These are phyloP conservation scores for Corinectria fuckeliana DNA, from an alignment of 2,329 filamentous ascomycete species.

Conservation along the genomic window DNA sequence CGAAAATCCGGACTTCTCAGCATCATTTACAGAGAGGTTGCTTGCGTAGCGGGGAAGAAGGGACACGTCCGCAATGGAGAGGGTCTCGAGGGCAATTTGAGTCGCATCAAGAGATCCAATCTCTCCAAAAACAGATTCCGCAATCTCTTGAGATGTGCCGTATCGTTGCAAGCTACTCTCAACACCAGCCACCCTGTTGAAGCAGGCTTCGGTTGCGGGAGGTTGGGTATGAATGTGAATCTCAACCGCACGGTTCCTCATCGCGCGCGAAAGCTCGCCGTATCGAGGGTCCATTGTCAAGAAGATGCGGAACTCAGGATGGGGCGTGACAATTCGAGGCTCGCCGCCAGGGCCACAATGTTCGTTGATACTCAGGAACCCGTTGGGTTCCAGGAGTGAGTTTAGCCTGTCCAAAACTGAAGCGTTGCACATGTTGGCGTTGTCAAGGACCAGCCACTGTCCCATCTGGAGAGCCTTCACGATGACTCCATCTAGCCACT, in stretches of 20 bases:
- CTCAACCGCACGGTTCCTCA: conserved; percentile 94
- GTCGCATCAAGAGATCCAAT: conserved; percentile 35
- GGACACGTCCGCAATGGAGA: conserved; percentile 55
- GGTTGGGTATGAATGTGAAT: conserved; percentile 71
- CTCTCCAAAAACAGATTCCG: conserved; percentile 35
- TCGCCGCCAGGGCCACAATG: conserved; percentile 84
- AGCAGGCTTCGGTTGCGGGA: conserved; percentile 41
- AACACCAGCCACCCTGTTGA: conserved; percentile 52
- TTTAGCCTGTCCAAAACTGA: conserved; percentile 95
- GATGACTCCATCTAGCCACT: conserved; percentile 94
- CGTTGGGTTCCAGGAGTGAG: conserved; percentile 89
- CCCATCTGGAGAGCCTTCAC: conserved; percentile 86
- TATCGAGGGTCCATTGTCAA: conserved; percentile 91
- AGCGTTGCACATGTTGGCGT: conserved; percentile 94
- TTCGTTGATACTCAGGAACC: conserved; percentile 89
- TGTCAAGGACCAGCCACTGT: conserved; percentile 93
- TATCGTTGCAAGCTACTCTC: conserved; percentile 59
- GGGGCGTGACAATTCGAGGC: conserved; percentile 79
- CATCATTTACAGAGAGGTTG: conserved; percentile 23
- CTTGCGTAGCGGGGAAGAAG: conserved; percentile 46
- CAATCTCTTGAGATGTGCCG: conserved; percentile 45
- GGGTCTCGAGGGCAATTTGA: conserved; percentile 51
- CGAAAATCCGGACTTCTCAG: conserved; percentile 7
- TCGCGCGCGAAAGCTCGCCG: conserved; percentile 92
- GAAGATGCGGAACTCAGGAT: conserved; percentile 89